Base-by-base conservation (phyloP, 495 filamentous ascomycete genomes). In the Hypoxylon lienhwacheense region DNA sequence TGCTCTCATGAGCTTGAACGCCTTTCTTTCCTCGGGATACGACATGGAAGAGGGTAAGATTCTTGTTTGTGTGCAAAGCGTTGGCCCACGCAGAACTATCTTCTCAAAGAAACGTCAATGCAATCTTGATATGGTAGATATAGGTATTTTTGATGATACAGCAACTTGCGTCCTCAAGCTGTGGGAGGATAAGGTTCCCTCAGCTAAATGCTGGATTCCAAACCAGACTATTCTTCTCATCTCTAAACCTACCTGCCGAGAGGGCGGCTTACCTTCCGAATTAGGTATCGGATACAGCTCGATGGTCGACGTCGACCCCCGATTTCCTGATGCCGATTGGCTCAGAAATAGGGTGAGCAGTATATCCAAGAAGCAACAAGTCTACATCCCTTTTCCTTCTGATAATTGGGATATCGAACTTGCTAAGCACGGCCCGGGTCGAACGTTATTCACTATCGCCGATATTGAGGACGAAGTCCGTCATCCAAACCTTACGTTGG, bases 81-180 rank as follows among this genome's bases (percentile, higher is more conserved):
- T 83, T 44, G 80, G 80, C 0, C 70, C 70, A 7, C 72, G 70
- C 47, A 79, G 78, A 66, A 70, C 63, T 65, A 70, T 84, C 39
- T 72, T 69, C 1, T 74, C 70, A 33, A 80, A 79, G 52, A 76
- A 77, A 44, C 69, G 62, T 1, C 66, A 64, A 20, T 47, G 47
- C 3, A 53, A 62, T 3, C 60, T 70, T 0, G 70, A 80, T 31
- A 67, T 80, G 25, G 66, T 79, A 19, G 78, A 81, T 39, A 65
- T 86, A 7, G 62, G 69, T 12, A 62, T 87, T 7, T 82, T 84
- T 49, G 85, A 88, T 59, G 77, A 86, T 53, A 86, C 81, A 2
- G 71, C 66, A 3, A 73, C 77, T 42, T 76, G 76, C 15, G 68
- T 68, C 0, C 63, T 86, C 3, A 79, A 73, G 8, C 60, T 88